Percentiles rank a stretch among this genome's conserved stretches.
phyloP scores from a whole-genome alignment of 306 rosid species.

The Inga oerstediana region DNA sequence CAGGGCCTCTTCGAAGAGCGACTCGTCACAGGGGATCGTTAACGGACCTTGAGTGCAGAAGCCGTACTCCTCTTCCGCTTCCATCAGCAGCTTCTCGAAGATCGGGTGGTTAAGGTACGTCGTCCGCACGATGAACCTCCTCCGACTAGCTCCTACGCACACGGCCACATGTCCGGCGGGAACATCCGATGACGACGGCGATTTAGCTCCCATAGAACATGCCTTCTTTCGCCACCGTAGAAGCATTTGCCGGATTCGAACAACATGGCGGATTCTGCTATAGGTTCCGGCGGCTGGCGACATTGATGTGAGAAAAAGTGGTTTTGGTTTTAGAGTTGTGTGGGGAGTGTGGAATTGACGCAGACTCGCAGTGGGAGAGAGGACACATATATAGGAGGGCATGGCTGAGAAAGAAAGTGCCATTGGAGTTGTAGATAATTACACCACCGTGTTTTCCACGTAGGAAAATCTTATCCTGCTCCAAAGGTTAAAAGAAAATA shows the following conservation, averaged over 20 bases:
- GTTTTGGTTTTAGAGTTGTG: background rate
- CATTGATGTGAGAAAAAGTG: conserved; percentile 29
- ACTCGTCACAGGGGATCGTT: conserved; percentile 69
- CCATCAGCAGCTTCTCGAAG: conserved; percentile 61
- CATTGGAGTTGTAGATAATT: conserved; percentile 43
- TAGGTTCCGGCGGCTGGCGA: conserved; percentile 34
- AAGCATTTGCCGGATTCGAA: conserved; percentile 66
- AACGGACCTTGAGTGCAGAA: conserved; percentile 64
- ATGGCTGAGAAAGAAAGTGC: background rate
- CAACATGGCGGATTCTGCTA: conserved; percentile 63
- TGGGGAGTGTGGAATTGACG: background rate
- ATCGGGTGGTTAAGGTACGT: conserved; percentile 71
- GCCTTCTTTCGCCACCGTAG: conserved; percentile 66
- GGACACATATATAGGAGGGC: background rate
- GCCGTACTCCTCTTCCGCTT: conserved; percentile 83
- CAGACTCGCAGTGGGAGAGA: background rate
- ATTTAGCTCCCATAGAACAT: conserved; percentile 18
- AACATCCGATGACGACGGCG: conserved; percentile 50
- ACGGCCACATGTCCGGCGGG: conserved; percentile 72
- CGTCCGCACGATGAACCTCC: conserved; percentile 63
- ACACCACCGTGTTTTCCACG: background rate
- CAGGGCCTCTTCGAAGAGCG: conserved; percentile 59
- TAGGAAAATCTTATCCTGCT: no score
- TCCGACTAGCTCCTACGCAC: conserved; percentile 54
- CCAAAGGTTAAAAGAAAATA: no score